Evolutionary conservation across 768 basidiomycete genomes (phyloP).

Genomic region (Lyophyllum atratum): DNA sequence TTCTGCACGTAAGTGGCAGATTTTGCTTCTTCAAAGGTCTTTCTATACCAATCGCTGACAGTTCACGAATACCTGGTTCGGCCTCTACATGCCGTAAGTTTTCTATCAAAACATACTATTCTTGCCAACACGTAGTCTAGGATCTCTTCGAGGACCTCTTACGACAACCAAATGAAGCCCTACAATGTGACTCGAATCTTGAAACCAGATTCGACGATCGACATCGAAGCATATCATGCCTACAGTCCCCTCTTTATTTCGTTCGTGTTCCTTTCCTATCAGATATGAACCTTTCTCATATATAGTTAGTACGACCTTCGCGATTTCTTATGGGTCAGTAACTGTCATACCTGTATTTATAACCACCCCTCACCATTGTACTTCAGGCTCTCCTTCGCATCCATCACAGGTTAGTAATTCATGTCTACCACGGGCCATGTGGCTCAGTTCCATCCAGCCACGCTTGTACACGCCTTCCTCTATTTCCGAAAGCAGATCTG

Average conservation of each 20-base stretch:
- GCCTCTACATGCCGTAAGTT: slow-evolving; percentile 55
- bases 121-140: slow-evolving; percentile 20
- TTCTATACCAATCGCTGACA: slow-evolving; percentile 15
- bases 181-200: slow-evolving; percentile 66
- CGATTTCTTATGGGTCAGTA: slow-evolving; percentile 62
- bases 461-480: slow-evolving; percentile 67
- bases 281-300: not conserved
- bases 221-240: slow-evolving; percentile 50
- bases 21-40: not conserved
- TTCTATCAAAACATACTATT: not conserved
- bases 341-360: not conserved
- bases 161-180: slow-evolving; percentile 53
- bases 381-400: slow-evolving; percentile 66
- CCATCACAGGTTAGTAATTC: slow-evolving; percentile 49
- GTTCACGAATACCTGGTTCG: slow-evolving; percentile 67
- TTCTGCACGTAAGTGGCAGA: not conserved
- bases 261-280: not conserved
- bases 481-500: slow-evolving; percentile 82
- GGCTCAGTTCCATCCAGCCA: slow-evolving; percentile 34
- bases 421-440: not conserved
- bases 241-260: slow-evolving; percentile 69
- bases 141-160: slow-evolving; percentile 64
- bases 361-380: not conserved
- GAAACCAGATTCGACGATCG: slow-evolving; percentile 53
- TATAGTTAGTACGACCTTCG: slow-evolving; percentile 55